A percentile compares a stretch with the other conserved stretches of the same genome.
These are phyloP conservation scores for Apiotrichum mycotoxinovorans DNA, from an alignment of 1,284 basidiomycete genomes.

Conservation along the genomic window DNA sequence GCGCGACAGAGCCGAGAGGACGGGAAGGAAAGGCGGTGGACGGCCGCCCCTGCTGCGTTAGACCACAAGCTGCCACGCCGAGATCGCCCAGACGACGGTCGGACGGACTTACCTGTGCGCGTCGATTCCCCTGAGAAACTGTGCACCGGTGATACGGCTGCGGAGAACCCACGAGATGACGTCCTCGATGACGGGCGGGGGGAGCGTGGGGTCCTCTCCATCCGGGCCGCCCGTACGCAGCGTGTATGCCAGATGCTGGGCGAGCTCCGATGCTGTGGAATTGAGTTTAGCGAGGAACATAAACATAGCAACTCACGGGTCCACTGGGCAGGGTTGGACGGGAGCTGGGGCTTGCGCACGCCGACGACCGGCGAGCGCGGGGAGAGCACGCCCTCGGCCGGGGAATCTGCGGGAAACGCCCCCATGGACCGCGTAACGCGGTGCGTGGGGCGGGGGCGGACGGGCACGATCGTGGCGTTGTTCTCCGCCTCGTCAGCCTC, in stretches of 20 bases:
- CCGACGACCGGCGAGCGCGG: neutral
- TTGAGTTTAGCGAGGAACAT: neutral
- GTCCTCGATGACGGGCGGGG: constrained; percentile 38
- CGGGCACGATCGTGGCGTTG: constrained; percentile 3
- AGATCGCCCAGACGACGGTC: too few relatives aligned
- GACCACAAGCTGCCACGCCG: too few relatives aligned
- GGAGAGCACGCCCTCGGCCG: neutral
- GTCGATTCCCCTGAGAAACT: constrained; percentile 33
- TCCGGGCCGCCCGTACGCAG: constrained; percentile 41
- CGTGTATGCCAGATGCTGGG: constrained; percentile 33
- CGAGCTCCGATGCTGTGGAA: constrained; percentile 31
- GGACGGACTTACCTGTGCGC: constrained; percentile 24
- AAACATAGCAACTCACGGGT: constrained; percentile 22
- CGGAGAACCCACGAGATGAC: constrained; percentile 43
- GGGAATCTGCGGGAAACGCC: constrained; percentile 3
- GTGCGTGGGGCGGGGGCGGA: neutral
- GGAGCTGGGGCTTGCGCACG: constrained; percentile 8
- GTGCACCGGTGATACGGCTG: constrained; percentile 33
- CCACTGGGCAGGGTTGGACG: constrained; percentile 38
- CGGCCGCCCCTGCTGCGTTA: constrained; percentile 15
- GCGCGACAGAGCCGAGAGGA: constrained; percentile 36
- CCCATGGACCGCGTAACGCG: constrained; percentile 8
- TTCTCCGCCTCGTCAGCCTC: neutral
- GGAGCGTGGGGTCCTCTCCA: constrained; percentile 34
- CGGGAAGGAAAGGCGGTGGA: constrained; percentile 43